Conservation (phyloP, 1,284 basidiomycete genomes). For the Fomitopsis pinicola region DNA sequence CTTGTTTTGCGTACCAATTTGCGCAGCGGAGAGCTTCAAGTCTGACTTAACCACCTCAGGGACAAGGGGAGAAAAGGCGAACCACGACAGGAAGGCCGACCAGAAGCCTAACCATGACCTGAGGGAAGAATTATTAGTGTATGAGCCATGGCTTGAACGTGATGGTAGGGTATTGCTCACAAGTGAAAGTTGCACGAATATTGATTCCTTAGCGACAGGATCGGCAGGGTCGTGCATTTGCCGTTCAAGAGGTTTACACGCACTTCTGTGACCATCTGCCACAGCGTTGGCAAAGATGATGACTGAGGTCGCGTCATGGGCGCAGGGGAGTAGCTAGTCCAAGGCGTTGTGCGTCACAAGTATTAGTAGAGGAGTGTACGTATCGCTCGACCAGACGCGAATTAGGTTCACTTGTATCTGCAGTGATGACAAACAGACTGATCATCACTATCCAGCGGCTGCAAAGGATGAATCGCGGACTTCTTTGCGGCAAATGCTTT, state of each 20-base stretch:
- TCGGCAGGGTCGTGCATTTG: constrained; percentile 52
- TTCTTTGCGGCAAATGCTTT: no score
- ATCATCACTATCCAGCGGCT: no score
- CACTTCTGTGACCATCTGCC: constrained; percentile 16
- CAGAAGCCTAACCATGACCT: constrained; percentile 46
- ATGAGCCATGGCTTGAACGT: background rate
- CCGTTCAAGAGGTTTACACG: constrained; percentile 49
- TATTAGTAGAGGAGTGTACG: no score
- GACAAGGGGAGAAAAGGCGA: constrained; percentile 60
- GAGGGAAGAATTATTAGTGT: background rate
- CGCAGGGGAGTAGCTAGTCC: background rate
- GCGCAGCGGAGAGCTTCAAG: constrained; percentile 42
- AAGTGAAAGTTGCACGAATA: constrained; percentile 53
- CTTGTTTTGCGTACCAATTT: constrained; percentile 32
- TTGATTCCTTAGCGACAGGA: constrained; percentile 48
- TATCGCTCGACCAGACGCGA: no score
- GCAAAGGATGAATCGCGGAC: no score
- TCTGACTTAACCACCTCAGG: constrained; percentile 58
- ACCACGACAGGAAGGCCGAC: constrained; percentile 54
- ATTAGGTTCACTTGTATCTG: no score
- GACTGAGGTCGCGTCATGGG: background rate
- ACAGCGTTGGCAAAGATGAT: background rate
- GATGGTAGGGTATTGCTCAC: constrained; percentile 17
- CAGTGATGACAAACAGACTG: no score
- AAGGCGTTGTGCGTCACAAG: background rate